Evolutionary conservation across 108 stramenopile species (phyloP).

Genomic region (Nitzschia sp.): DNA sequence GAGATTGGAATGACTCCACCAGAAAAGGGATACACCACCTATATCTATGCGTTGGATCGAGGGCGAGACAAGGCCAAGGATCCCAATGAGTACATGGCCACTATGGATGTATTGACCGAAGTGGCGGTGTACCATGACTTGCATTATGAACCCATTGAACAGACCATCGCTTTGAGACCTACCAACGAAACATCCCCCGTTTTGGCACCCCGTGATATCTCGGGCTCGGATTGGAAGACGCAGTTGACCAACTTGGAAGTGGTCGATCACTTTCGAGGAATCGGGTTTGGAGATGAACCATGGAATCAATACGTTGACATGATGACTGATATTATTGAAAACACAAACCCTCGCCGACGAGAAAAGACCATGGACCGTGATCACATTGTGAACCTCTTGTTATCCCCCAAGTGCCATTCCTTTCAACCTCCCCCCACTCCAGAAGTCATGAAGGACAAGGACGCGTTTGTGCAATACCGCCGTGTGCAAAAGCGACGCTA

Average conservation of each 20-base stretch:
- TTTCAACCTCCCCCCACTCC: background rate
- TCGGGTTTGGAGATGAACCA: constrained; percentile 9
- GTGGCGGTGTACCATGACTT: constrained; percentile 76
- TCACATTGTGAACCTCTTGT: background rate
- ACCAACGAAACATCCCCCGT: no score
- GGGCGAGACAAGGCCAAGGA: background rate
- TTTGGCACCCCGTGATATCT: no score
- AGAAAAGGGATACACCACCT: constrained; percentile 48
- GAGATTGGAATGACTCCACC: constrained; percentile 42
- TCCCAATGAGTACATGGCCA: constrained; percentile 11
- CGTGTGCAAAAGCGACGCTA: constrained; percentile 12
- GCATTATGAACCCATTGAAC: constrained; percentile 69
- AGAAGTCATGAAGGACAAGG: constrained; percentile 3
- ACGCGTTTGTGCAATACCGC: background rate
- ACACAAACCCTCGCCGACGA: constrained; percentile 1
- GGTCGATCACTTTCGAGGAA: no score
- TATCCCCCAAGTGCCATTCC: constrained; percentile 4
- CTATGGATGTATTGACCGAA: constrained; percentile 37
- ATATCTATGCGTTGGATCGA: constrained; percentile 51
- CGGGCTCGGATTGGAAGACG: no score
- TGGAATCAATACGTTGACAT: constrained; percentile 23
- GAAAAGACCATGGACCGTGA: constrained; percentile 5
- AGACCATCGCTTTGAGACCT: constrained; percentile 38
- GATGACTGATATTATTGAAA: constrained; percentile 25
- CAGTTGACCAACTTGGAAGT: no score